Conservation (phyloP, 768 basidiomycete genomes). For the Lentinula detonsa region DNA sequence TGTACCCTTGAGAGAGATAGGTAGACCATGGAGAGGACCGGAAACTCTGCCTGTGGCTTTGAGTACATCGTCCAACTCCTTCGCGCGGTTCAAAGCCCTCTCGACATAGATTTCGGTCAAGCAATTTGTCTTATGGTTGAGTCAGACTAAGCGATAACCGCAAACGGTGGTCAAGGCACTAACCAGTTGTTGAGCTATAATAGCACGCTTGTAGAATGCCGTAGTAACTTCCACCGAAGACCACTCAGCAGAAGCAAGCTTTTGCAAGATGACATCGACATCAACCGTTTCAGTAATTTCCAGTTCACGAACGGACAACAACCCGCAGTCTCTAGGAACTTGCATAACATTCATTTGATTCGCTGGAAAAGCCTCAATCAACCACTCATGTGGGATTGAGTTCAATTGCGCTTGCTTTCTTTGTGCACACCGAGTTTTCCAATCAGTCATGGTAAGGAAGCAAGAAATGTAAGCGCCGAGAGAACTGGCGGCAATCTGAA, state of each 20-base stretch:
- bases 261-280: constrained; percentile 33
- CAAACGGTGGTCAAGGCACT: constrained; percentile 8
- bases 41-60: constrained; percentile 38
- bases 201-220: constrained; percentile 62
- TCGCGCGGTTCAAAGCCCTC: constrained; percentile 40
- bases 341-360: constrained; percentile 41
- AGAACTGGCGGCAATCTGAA: no score
- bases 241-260: constrained; percentile 41
- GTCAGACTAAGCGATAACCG: neutral
- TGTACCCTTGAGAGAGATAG: constrained; percentile 34
- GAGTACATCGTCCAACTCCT: constrained; percentile 42
- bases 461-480: neutral
- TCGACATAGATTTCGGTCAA: constrained; percentile 55
- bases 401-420: constrained; percentile 44
- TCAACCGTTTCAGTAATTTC: constrained; percentile 53
- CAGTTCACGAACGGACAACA: constrained; percentile 48
- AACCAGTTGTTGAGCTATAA: constrained; percentile 64
- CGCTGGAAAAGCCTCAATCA: constrained; percentile 32
- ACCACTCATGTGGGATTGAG: constrained; percentile 51
- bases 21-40: constrained; percentile 47
- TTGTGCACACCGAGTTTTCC: constrained; percentile 3
- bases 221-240: constrained; percentile 52
- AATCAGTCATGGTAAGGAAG: constrained; percentile 1
- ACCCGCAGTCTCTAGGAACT: constrained; percentile 42
- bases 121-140: constrained; percentile 37